Evolutionary conservation across 805 yeast species (phyloP), one percentile per base, ranked within the genome.

Genomic region (Tetrapisispora pingtungensis): DNA sequence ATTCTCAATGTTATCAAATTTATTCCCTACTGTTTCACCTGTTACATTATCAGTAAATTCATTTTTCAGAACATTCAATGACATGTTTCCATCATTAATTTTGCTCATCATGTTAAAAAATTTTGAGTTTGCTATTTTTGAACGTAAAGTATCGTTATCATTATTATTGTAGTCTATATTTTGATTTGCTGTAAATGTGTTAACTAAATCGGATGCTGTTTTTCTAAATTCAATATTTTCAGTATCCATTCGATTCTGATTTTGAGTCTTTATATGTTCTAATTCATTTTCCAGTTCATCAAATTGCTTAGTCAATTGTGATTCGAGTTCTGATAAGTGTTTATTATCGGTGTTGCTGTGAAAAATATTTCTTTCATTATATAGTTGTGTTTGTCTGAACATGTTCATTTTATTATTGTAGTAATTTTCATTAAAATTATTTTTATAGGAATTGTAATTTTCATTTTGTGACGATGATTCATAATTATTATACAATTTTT

Each of bases 21-120:
- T 58, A 34, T 57, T 53, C 10, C 65, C 65, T 0, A 58, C 50
- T 1, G 46, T 40, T 34, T 57, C 57, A 8, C 58, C 58, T n/a
- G 54, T 52, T 3, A 42, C 40, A 8, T 56, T 57, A 6, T 58
- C 47, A 36, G 43, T 56, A 17, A 61, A 48, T 42, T 54, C 61
- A 15, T 48, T 43, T 10, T 46, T 43, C 7, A 46, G 27, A 10
- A 37, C 22, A 14, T 45, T 52, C 32, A 42, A 26, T 2, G 41
- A 22, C n/a, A 61, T 60, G 1, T 49, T 54, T 4, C 65, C 66
- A 17, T 54, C 62, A 32, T 62, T 56, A 7, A 62, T 50, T 17
- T 49, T 53, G 42, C 56, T 53, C 62, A 62, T 55, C 20, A 62
- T 44, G 1, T 53, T 52, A 46, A 61, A 48, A 33, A 61, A 61